Evolutionary conservation across 768 basidiomycete species (phyloP).

Genomic region (Trametes cubensis): DNA sequence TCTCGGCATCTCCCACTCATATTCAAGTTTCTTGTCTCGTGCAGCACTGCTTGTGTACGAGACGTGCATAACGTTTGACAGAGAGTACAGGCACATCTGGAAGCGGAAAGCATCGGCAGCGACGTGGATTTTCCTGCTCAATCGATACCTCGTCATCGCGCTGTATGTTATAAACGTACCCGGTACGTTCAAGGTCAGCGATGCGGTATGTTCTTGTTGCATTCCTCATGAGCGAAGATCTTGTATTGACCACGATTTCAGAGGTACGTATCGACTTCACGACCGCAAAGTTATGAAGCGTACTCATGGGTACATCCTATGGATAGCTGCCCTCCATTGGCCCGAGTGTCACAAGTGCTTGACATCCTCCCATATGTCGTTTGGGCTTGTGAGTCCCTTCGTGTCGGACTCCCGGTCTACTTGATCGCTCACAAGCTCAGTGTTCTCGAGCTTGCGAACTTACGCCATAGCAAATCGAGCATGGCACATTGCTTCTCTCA

Average conservation of each 20-base stretch:
- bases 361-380: constrained; percentile 8
- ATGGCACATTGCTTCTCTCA: constrained; percentile 5
- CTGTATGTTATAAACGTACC: background rate
- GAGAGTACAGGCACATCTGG: constrained; percentile 12
- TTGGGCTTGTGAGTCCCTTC: constrained; percentile 3
- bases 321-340: background rate
- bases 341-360: constrained; percentile 8
- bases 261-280: background rate
- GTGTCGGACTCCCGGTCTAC: background rate
- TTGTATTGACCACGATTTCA: background rate
- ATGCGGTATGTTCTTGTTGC: background rate
- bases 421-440: background rate
- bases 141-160: constrained; percentile 10
- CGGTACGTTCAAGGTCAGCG: background rate
- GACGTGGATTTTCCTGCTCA: constrained; percentile 12
- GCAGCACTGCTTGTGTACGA: constrained; percentile 17
- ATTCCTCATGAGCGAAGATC: too few species aligned
- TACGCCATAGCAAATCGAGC: constrained; percentile 5
- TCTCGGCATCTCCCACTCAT: background rate
- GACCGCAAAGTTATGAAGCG: background rate
- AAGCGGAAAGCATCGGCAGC: constrained; percentile 4
- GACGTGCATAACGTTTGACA: constrained; percentile 5
- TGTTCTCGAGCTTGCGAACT: constrained; percentile 11
- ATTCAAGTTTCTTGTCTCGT: background rate
- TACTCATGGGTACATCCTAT: background rate